These are phyloP conservation scores for Boletus semigastroideus DNA, from an alignment of 1,284 basidiomycete genomes.

Conservation along the genomic window DNA sequence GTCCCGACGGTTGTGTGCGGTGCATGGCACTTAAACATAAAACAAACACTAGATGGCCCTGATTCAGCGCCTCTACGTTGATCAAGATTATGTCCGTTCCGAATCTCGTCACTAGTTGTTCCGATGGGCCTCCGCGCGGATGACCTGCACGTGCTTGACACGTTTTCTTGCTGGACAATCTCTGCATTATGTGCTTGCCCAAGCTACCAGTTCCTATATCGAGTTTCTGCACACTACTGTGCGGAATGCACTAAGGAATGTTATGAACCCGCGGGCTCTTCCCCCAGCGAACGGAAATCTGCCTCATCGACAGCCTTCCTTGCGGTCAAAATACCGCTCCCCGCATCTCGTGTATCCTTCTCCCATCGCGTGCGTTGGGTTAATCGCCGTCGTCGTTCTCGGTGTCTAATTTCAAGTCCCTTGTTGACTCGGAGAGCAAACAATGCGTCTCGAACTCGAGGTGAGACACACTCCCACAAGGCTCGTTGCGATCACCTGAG, in stretches of 20 bases:
- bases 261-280: not conserved
- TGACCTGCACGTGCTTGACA: slow-evolving; percentile 3
- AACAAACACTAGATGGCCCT: no score
- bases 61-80: not conserved
- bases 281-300: not conserved
- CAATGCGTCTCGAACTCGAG: slow-evolving; percentile 9
- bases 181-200: not conserved
- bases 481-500: not conserved
- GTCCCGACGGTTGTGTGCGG: no score
- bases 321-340: not conserved
- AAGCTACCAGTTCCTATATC: not conserved
- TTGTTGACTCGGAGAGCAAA: slow-evolving; percentile 15
- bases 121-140: not conserved
- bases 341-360: not conserved
- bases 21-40: no score
- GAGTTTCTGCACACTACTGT: not conserved
- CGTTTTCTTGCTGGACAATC: slow-evolving; percentile 4
- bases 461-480: slow-evolving; percentile 2
- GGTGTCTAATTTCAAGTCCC: slow-evolving; percentile 12
- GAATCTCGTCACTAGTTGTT: no score
- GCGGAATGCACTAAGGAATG: not conserved
- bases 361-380: not conserved
- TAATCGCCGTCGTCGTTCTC: not conserved
- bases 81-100: not conserved
- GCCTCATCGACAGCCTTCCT: not conserved